Evolutionary conservation across 2,329 filamentous ascomycete species (phyloP).

Genomic region (Aureobasidium sp.): DNA sequence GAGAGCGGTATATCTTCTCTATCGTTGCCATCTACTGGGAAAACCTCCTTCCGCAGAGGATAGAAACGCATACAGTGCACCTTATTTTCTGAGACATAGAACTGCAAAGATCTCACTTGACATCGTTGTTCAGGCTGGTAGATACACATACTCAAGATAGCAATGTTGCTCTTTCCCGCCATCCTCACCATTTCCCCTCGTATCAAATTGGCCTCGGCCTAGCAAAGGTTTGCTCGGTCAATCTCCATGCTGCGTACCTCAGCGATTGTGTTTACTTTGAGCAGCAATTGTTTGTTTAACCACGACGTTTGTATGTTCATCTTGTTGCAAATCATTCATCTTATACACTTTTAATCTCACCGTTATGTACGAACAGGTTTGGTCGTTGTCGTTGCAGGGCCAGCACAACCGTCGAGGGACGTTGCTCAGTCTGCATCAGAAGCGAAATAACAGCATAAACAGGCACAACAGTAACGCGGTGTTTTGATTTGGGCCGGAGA

Average conservation of each 20-base stretch:
- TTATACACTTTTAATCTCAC: constrained; percentile 4
- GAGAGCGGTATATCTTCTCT: constrained; percentile 10
- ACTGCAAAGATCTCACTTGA: constrained; percentile 1
- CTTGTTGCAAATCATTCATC: constrained; percentile 5
- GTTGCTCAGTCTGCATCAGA: constrained; percentile 6
- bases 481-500: not conserved
- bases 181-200: too few species aligned
- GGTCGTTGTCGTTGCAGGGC: constrained; percentile 11
- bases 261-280: not conserved
- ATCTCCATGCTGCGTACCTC: not conserved
- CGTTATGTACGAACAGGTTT: constrained; percentile 14
- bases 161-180: too few species aligned
- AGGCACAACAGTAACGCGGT: not conserved
- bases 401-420: constrained; percentile 8
- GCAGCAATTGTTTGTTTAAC: not conserved
- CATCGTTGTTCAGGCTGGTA: not conserved
- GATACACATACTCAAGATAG: too few species aligned
- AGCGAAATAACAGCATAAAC: constrained; percentile 14
- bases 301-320: not conserved
- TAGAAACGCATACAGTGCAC: constrained; percentile 9
- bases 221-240: too few species aligned
- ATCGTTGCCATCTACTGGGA: constrained; percentile 1
- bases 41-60: not conserved
- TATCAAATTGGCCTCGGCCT: too few species aligned
- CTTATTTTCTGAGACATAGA: constrained; percentile 10